Evolutionary conservation across 2,329 filamentous ascomycete species (phyloP).

Genomic region (Zymoseptoria pseudotritici): DNA sequence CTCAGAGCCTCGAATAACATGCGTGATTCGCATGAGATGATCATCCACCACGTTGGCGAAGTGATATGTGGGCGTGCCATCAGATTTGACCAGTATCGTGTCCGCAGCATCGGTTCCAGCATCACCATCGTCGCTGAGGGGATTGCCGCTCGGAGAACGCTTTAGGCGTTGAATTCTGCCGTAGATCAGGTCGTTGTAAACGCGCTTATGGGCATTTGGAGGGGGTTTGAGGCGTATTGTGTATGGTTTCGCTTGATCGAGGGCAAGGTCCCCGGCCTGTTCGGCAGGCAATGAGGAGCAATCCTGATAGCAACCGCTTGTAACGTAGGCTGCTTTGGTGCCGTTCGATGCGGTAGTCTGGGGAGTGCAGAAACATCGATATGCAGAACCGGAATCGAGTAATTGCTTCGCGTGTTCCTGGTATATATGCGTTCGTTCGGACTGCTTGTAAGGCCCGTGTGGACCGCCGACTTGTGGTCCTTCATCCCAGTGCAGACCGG

Average conservation of each 20-base stretch:
- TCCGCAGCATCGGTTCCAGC: conserved; percentile 59
- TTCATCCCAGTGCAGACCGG: conserved; percentile 89
- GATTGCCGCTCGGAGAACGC: conserved; percentile 19
- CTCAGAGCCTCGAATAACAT: conserved; percentile 90
- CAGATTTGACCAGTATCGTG: conserved; percentile 82
- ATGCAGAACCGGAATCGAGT: conserved; percentile 65
- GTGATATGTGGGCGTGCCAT: conserved; percentile 92
- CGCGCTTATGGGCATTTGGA: conserved; percentile 48
- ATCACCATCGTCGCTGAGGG: conserved; percentile 24
- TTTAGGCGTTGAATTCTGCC: conserved; percentile 49
- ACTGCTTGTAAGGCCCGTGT: conserved; percentile 84
- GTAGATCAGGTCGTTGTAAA: conserved; percentile 72
- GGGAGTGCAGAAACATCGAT: conserved; percentile 83
- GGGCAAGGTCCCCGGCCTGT: conserved; percentile 64
- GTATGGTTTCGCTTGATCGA: conserved; percentile 57
- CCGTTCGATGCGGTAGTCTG: conserved; percentile 30
- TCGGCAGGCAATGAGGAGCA: conserved; percentile 60
- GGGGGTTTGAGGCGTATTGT: conserved; percentile 69
- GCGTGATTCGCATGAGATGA: conserved; percentile 88
- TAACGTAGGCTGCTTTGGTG: conserved; percentile 56
- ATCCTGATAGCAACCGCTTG: conserved; percentile 60
- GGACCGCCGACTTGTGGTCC: conserved; percentile 75
- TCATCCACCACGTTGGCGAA: conserved; percentile 97
- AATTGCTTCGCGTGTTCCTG: conserved; percentile 61
- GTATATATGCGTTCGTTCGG: conserved; percentile 70